A percentile compares a stretch with the other conserved stretches of the same genome.
phyloP scores from a whole-genome alignment of 345 rosid genomes.

The Mercurialis annua region DNA sequence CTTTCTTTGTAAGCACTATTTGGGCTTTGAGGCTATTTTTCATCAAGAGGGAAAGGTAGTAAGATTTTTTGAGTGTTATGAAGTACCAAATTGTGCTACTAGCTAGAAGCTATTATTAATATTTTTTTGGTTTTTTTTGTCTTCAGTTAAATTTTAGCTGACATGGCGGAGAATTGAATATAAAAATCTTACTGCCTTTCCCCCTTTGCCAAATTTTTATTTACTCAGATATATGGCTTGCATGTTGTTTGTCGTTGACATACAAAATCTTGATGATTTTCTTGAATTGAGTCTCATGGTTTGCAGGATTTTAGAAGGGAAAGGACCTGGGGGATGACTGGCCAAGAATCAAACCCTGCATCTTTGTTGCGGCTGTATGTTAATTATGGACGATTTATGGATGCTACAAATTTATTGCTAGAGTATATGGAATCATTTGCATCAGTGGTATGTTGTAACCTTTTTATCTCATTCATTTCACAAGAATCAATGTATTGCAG shows the following conservation, averaged over 20 bases:
- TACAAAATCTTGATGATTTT: background rate
- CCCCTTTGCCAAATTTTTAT: background rate
- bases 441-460: conserved; percentile 55
- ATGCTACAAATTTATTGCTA: conserved; percentile 75
- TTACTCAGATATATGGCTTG: background rate
- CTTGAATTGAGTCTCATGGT: conserved; percentile 6
- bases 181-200: no score
- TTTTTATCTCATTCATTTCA: conserved; percentile 5
- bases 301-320: conserved; percentile 60
- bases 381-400: conserved; percentile 65
- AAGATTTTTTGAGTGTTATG: no score
- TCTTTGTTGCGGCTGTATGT: conserved; percentile 78
- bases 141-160: no score
- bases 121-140: no score
- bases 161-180: no score
- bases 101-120: no score
- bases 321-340: conserved; percentile 69
- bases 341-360: conserved; percentile 73
- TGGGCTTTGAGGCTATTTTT: no score
- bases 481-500: background rate
- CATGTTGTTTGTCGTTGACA: background rate
- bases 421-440: conserved; percentile 71
- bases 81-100: no score
- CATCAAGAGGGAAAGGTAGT: no score
- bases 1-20: no score